phyloP scores from a whole-genome alignment of 495 filamentous ascomycete genomes.

The Podospora pseudopauciseta region DNA sequence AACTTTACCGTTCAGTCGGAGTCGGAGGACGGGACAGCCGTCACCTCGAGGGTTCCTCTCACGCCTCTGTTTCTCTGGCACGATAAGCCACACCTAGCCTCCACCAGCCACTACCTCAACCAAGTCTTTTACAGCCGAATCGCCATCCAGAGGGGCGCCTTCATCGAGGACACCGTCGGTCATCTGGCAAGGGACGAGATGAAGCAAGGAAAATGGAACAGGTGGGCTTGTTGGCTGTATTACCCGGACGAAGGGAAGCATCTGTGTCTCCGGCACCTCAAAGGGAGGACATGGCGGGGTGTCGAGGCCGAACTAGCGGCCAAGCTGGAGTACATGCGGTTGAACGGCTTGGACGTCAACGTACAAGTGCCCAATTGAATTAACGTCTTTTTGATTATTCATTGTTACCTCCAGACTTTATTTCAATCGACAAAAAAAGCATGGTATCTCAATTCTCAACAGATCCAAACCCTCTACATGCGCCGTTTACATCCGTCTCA shows the following conservation, averaged over 20 bases:
- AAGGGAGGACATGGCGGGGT: slow-evolving; percentile 44
- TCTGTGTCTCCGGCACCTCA: slow-evolving; percentile 41
- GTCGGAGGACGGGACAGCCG: not conserved
- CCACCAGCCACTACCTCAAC: slow-evolving; percentile 41
- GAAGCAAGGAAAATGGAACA: slow-evolving; percentile 43
- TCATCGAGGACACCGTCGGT: slow-evolving; percentile 47
- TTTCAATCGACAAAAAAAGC: too few species aligned
- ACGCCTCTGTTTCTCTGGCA: slow-evolving; percentile 52
- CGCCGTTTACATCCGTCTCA: not conserved
- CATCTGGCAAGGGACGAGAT: slow-evolving; percentile 46
- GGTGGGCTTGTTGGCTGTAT: slow-evolving; percentile 50
- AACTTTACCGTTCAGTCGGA: slow-evolving; percentile 28
- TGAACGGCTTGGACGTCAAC: slow-evolving; percentile 12
- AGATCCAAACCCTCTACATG: too few species aligned
- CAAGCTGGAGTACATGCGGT: slow-evolving; percentile 28
- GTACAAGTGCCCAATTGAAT: slow-evolving; percentile 2
- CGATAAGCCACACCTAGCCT: slow-evolving; percentile 47
- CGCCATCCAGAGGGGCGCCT: slow-evolving; percentile 40
- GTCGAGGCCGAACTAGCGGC: slow-evolving; percentile 30
- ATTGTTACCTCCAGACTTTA: not conserved
- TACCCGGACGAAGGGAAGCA: slow-evolving; percentile 40
- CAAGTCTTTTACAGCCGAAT: slow-evolving; percentile 41
- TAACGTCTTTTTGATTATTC: not conserved
- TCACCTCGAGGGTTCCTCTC: slow-evolving; percentile 31
- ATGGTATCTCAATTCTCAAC: too few species aligned